phyloP scores from a whole-genome alignment of 768 basidiomycete genomes.

The Cytidiella melzeri region DNA sequence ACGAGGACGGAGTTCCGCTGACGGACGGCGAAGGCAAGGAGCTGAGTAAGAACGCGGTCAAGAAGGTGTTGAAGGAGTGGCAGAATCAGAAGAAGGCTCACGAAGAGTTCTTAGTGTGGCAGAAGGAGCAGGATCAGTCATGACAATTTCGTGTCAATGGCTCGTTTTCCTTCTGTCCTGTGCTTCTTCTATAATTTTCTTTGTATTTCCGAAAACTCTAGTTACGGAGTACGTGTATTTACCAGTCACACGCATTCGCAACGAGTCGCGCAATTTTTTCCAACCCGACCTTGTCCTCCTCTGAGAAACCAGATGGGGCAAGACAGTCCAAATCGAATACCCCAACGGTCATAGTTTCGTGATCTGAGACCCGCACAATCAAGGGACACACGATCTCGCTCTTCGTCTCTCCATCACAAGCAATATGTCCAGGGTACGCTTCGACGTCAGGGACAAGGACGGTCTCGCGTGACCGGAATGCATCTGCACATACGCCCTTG shows the following conservation, averaged over 20 bases:
- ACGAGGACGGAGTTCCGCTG: conserved; percentile 77
- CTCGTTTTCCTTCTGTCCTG: not conserved
- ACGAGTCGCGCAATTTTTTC: conserved; percentile 65
- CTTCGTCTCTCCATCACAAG: conserved; percentile 86
- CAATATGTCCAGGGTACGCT: conserved; percentile 85
- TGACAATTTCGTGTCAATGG: not conserved
- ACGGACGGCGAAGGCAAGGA: conserved; percentile 84
- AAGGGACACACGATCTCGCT: conserved; percentile 90
- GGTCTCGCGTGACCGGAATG: conserved; percentile 50
- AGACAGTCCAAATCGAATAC: conserved; percentile 86
- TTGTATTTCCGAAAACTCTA: too few relatives aligned
- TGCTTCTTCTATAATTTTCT: too few relatives aligned
- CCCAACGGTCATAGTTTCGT: conserved; percentile 26
- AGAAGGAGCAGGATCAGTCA: conserved; percentile 15
- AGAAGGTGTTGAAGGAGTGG: conserved; percentile 75
- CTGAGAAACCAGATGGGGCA: conserved; percentile 60
- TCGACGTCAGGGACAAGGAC: conserved; percentile 76
- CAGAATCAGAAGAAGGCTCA: conserved; percentile 71
- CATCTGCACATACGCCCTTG: conserved; percentile 84
- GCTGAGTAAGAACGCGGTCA: conserved; percentile 71
- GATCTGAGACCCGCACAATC: conserved; percentile 11
- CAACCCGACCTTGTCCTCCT: conserved; percentile 72
- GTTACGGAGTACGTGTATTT: conserved; percentile 14
- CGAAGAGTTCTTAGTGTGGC: conserved; percentile 63
- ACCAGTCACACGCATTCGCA: conserved; percentile 64